A percentile compares a stretch with the other conserved stretches of the same genome.
Evolutionary conservation across 306 rosid species (phyloP).

Genomic region (Cyclanthera cordifolia): DNA sequence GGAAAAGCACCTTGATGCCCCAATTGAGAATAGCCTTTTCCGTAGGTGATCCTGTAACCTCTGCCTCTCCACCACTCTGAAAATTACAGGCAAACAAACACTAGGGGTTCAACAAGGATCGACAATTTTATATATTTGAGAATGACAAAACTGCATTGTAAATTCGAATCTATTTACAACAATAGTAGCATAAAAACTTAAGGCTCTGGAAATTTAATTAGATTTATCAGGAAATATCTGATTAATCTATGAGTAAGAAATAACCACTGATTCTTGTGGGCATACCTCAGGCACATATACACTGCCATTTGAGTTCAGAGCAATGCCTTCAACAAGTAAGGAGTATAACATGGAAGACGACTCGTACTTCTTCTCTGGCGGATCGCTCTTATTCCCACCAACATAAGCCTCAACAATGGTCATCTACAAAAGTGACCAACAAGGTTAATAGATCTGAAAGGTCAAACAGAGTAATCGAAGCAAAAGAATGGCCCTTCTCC

Average conservation of each 20-base stretch:
- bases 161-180: background rate
- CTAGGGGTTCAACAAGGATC: background rate
- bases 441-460: conserved; percentile 6
- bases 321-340: conserved; percentile 59
- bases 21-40: conserved; percentile 74
- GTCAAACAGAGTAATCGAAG: background rate
- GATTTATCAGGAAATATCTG: background rate
- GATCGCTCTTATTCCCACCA: conserved; percentile 45
- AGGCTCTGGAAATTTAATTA: background rate
- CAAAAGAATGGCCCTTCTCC: background rate
- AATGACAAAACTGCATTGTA: background rate
- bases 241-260: background rate
- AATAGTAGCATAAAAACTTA: background rate
- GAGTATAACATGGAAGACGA: conserved; percentile 31
- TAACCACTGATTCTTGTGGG: background rate
- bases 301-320: conserved; percentile 64
- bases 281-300: conserved; percentile 62
- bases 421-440: conserved; percentile 39
- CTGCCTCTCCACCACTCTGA: conserved; percentile 44
- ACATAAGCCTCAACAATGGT: conserved; percentile 57
- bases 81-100: conserved; percentile 4
- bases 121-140: background rate
- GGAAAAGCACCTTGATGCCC: conserved; percentile 49
- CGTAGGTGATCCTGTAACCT: conserved; percentile 87
- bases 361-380: conserved; percentile 36